phyloP scores from a whole-genome alignment of 441 rosid species.

The Erodium chrysanthum region DNA sequence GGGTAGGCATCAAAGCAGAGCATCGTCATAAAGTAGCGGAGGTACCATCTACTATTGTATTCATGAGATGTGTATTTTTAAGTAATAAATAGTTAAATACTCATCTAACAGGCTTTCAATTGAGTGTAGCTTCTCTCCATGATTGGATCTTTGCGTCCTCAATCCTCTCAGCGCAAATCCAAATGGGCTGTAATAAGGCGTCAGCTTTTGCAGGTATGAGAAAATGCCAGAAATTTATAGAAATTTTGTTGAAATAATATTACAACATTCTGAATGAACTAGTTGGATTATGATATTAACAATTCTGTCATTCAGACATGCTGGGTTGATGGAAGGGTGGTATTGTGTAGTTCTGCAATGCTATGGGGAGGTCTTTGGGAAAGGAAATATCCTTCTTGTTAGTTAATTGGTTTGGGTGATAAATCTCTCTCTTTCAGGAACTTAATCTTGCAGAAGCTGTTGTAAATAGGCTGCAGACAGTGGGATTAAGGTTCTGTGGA shows the following conservation, averaged over 20 bases:
- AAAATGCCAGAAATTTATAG: constrained; percentile 2
- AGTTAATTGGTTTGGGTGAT: constrained; percentile 16
- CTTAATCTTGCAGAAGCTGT: constrained; percentile 77
- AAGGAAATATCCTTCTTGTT: constrained; percentile 5
- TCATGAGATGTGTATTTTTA: constrained; percentile 20
- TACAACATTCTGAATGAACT: neutral
- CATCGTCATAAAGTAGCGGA: constrained; percentile 83
- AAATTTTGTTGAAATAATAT: neutral
- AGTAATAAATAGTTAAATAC: constrained; percentile 14
- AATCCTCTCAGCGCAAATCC: constrained; percentile 78
- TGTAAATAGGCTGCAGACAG: constrained; percentile 90
- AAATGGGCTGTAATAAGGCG: constrained; percentile 89
- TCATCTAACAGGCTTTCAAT: constrained; percentile 22
- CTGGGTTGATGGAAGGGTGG: neutral
- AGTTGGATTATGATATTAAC: neutral
- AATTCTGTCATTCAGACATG: neutral
- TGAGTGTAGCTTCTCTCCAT: constrained; percentile 72
- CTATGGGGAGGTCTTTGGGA: neutral
- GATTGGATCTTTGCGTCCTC: constrained; percentile 84
- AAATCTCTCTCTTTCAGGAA: constrained; percentile 50
- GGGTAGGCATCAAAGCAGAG: constrained; percentile 84
- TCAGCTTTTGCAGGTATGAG: constrained; percentile 84
- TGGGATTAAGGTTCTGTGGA: constrained; percentile 86
- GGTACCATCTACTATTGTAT: constrained; percentile 35
- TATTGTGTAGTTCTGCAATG: neutral